phyloP scores from a whole-genome alignment of 139 green algal species.

The Chlamydomonas sp. region DNA sequence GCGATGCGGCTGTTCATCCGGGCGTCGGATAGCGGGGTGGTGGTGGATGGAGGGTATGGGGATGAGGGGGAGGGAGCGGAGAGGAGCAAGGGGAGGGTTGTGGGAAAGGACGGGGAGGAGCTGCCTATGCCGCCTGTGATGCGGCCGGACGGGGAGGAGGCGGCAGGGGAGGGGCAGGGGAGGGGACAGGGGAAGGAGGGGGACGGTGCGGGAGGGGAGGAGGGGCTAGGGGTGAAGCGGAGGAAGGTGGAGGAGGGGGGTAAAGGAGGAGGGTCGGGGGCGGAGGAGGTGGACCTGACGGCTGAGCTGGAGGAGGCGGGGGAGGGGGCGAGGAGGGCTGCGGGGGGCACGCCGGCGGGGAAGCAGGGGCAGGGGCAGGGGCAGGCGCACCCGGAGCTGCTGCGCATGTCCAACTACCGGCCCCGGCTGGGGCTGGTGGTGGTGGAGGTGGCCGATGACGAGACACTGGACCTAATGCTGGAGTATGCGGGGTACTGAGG shows the following conservation, averaged over 20 bases:
- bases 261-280: too few species aligned
- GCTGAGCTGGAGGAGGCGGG: too few species aligned
- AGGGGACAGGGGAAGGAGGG: too few species aligned
- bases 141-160: too few species aligned
- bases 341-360: too few species aligned
- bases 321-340: background rate
- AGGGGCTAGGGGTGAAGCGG: too few species aligned
- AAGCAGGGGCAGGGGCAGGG: background rate
- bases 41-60: background rate
- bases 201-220: too few species aligned
- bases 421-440: slow-evolving; percentile 13
- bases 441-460: slow-evolving; percentile 31
- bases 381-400: background rate
- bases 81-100: background rate
- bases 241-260: too few species aligned
- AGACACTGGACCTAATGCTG: background rate
- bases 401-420: slow-evolving; percentile 28
- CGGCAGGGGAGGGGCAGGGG: too few species aligned
- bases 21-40: background rate
- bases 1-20: background rate
- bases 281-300: too few species aligned
- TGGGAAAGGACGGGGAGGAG: background rate
- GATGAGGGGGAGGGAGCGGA: background rate
- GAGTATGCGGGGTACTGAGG: slow-evolving; percentile 10
- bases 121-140: background rate